Evolutionary conservation across 2,329 filamentous ascomycete genomes (phyloP).

Genomic region (Colletotrichum sp.): DNA sequence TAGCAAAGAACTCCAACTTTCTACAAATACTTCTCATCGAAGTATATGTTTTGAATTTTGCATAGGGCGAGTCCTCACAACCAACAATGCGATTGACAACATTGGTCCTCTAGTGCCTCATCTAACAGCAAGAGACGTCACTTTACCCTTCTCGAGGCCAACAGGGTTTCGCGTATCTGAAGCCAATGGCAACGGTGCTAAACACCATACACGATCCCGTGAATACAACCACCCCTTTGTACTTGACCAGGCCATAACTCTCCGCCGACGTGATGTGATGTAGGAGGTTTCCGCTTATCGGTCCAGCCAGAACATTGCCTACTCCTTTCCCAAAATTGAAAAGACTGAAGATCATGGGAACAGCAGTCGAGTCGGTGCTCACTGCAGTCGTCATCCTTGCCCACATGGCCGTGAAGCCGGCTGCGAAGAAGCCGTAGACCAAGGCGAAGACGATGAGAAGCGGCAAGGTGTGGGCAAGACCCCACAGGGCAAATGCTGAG

Average conservation of each 20-base stretch:
- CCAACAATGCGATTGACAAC: background rate
- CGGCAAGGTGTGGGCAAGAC: constrained; percentile 47
- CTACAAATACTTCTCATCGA: background rate
- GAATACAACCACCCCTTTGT: background rate
- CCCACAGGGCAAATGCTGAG: constrained; percentile 60
- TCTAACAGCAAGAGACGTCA: background rate
- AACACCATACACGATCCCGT: background rate
- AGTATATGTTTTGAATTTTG: rapidly evolving
- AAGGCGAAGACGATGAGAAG: constrained; percentile 56
- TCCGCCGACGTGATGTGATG: background rate
- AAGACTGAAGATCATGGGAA: constrained; percentile 25
- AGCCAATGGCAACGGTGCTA: background rate
- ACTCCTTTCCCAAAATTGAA: constrained; percentile 34
- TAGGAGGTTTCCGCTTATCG: constrained; percentile 26
- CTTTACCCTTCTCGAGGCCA: background rate
- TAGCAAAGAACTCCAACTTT: background rate
- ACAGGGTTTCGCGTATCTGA: background rate
- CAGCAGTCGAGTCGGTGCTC: constrained; percentile 28
- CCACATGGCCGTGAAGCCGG: constrained; percentile 33
- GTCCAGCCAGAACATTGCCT: constrained; percentile 29
- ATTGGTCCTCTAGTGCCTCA: background rate
- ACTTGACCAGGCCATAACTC: background rate
- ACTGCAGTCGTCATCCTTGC: constrained; percentile 29
- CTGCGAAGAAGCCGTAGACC: constrained; percentile 62
- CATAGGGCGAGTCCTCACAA: background rate